Conservation (phyloP, 164 flowering plant species). For the Euptelea pleiosperma region DNA sequence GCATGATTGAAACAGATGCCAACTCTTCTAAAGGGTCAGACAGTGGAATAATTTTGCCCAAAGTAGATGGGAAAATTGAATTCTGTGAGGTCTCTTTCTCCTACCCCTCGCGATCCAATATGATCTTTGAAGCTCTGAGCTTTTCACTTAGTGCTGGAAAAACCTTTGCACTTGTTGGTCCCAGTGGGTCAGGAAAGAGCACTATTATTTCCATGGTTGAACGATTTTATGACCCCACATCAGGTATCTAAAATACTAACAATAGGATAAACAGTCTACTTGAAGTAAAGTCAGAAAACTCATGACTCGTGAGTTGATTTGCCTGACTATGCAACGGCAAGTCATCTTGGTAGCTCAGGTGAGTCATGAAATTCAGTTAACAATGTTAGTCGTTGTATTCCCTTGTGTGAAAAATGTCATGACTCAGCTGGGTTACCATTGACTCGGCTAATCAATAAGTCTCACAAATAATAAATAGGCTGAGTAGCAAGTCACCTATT, state of each 20-base stretch:
- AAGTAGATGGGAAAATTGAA: slow-evolving; percentile 50
- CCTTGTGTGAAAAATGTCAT: too few relatives aligned
- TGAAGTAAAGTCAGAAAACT: background rate
- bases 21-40: slow-evolving; percentile 26
- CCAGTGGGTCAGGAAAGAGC: slow-evolving; percentile 86
- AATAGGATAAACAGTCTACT: background rate
- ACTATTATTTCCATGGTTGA: slow-evolving; percentile 66
- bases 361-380: background rate
- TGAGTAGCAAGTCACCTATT: background rate
- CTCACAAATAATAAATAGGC: background rate
- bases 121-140: slow-evolving; percentile 52
- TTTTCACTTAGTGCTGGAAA: slow-evolving; percentile 52
- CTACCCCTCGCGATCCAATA: slow-evolving; percentile 57
- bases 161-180: slow-evolving; percentile 67
- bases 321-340: slow-evolving; percentile 1
- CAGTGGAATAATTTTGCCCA: slow-evolving; percentile 34
- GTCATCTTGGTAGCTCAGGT: background rate
- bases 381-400: too few relatives aligned
- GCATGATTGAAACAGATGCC: slow-evolving; percentile 42
- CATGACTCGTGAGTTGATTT: background rate
- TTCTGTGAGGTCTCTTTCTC: slow-evolving; percentile 56
- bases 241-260: slow-evolving; percentile 41
- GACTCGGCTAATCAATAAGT: background rate
- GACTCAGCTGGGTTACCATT: too few relatives aligned
- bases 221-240: slow-evolving; percentile 64